These are phyloP conservation scores for Salix purpurea DNA, from an alignment of 345 rosid genomes.

Conservation along the genomic window DNA sequence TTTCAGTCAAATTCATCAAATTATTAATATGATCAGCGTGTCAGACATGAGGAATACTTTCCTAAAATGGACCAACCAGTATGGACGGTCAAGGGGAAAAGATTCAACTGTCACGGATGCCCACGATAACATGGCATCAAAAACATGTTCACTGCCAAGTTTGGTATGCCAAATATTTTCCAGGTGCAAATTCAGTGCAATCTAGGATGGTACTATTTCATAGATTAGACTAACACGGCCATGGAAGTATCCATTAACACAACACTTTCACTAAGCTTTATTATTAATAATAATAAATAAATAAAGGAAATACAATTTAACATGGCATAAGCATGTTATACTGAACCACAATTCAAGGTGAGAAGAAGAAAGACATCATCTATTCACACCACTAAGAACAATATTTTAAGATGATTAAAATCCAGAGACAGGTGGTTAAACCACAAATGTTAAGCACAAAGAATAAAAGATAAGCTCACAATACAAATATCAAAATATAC, in stretches of 20 bases:
- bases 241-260: not conserved
- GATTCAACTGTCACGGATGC: not conserved
- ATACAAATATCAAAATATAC: constrained; percentile 30
- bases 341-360: not conserved
- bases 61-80: not conserved
- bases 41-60: not conserved
- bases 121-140: not conserved
- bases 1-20: constrained; percentile 7
- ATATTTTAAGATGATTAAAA: not conserved
- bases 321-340: not conserved
- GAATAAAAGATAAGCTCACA: not conserved
- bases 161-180: not conserved
- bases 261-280: not conserved
- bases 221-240: not conserved
- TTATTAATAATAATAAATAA: not conserved
- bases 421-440: not conserved
- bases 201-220: not conserved
- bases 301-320: not conserved
- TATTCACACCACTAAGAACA: not conserved
- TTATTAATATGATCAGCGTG: not conserved
- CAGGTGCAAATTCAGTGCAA: not conserved
- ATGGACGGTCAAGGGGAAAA: not conserved
- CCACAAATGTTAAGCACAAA: not conserved
- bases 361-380: not conserved
- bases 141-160: not conserved